Base-by-base conservation (phyloP, 2,329 filamentous ascomycete genomes). In the Trichoderma atroviride region DNA sequence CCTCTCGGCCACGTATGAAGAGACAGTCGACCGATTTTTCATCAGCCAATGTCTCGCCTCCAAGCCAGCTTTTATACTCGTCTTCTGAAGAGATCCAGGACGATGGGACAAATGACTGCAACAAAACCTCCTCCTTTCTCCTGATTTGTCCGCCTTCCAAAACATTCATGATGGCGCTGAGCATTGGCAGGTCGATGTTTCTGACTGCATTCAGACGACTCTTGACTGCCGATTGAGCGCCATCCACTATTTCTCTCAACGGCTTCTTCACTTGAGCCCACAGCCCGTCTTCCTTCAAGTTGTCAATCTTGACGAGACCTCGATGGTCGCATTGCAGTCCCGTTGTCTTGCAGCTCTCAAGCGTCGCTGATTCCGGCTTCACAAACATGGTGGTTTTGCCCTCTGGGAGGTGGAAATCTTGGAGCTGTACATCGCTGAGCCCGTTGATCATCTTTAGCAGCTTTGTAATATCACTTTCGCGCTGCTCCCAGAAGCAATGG, bases 251-350 rank as follows among this genome's bases (percentile, higher is more conserved):
- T 27, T 71, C 77, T 68, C 82, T 81, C 4, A 83, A 50, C 0
- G 76, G 78, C 7, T 79, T 77, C 29, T 79, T 76, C 2, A 80
- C 66, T 31, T 69, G 72, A 13, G 79, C 74, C 16, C 76, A 83
- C 14, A 14, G 13, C 11, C 76, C 74, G 0, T 75, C 71, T 43
- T 83, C 81, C 58, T 81, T 83, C 11, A 78, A 77, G 47, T 80
- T 79, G 13, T 81, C 77, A 22, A 83, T 83, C 64, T 82, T 83
- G 71, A 83, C 80, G 5, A 83, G 74, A 59, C 81, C 77, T 31
- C 81, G 75, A 64, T 83, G 81, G 27, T 78, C 80, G 33, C 75
- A 74, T 1, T 78, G 79, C 7, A 83, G 68, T 0, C 79, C 81
- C 3, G 35, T 40, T 13, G 14, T 16, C 16, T 40, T 40, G 14